These are phyloP conservation scores for Xylariaceae sp. DNA, from an alignment of 2,329 filamentous ascomycete species.

Conservation along the genomic window DNA sequence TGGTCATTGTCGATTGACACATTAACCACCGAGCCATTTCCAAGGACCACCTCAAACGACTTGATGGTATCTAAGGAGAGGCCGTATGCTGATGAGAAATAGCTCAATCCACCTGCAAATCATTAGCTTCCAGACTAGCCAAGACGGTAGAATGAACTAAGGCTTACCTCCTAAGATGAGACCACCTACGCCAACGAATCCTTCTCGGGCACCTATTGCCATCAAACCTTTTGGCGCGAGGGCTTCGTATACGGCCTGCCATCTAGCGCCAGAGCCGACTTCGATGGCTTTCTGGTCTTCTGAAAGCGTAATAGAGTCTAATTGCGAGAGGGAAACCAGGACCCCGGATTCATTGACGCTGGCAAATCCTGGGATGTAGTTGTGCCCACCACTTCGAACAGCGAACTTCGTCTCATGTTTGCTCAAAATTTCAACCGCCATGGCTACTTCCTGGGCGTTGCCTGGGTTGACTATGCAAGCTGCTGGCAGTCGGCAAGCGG, in stretches of 20 bases:
- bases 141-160: constrained; percentile 14
- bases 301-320: constrained; percentile 43
- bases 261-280: constrained; percentile 43
- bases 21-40: constrained; percentile 36
- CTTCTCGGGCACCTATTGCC: constrained; percentile 39
- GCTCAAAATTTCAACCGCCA: constrained; percentile 13
- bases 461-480: constrained; percentile 21
- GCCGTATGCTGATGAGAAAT: constrained; percentile 41
- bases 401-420: constrained; percentile 22
- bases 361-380: constrained; percentile 26
- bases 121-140: constrained; percentile 12
- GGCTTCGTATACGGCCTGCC: constrained; percentile 41
- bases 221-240: constrained; percentile 35
- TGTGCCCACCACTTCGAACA: constrained; percentile 28
- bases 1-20: constrained; percentile 35
- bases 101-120: constrained; percentile 32
- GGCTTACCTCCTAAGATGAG: constrained; percentile 42
- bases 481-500: constrained; percentile 38
- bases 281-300: constrained; percentile 38
- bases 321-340: constrained; percentile 43
- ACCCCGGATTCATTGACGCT: constrained; percentile 28
- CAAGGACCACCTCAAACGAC: constrained; percentile 38
- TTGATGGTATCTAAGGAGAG: constrained; percentile 34
- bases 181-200: constrained; percentile 40
- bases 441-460: constrained; percentile 21